Percentiles rank a stretch among this genome's conserved stretches.
phyloP scores from a whole-genome alignment of 1,284 basidiomycete species.

The Papiliotrema laurentii region DNA sequence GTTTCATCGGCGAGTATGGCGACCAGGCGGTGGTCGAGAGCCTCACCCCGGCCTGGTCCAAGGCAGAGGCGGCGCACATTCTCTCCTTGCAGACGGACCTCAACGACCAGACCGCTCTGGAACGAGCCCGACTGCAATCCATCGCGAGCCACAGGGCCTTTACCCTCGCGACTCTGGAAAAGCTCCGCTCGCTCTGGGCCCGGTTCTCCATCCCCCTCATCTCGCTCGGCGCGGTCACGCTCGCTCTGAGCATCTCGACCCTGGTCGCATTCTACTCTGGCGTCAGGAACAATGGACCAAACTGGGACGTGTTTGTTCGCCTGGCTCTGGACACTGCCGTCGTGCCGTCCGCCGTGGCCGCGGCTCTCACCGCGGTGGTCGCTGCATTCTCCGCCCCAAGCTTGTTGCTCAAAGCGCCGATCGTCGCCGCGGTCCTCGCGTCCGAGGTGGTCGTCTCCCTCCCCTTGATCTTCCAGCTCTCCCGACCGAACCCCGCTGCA shows the following conservation, averaged over 20 bases:
- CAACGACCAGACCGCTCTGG: not conserved
- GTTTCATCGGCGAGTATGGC: slow-evolving; percentile 71
- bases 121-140: slow-evolving; percentile 11
- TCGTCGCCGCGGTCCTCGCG: slow-evolving; percentile 22
- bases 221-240: slow-evolving; percentile 55
- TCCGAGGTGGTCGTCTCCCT: slow-evolving; percentile 37
- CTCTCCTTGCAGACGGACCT: not conserved
- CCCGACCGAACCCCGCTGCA: slow-evolving; percentile 8
- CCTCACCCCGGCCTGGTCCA: slow-evolving; percentile 49
- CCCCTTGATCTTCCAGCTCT: slow-evolving; percentile 24
- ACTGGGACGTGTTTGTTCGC: slow-evolving; percentile 42
- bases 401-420: slow-evolving; percentile 48
- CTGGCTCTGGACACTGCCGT: slow-evolving; percentile 38
- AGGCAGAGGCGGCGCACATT: slow-evolving; percentile 4
- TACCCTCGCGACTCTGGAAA: slow-evolving; percentile 61
- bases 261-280: slow-evolving; percentile 43
- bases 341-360: slow-evolving; percentile 20
- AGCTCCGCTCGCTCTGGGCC: slow-evolving; percentile 86
- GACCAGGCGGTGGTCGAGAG: slow-evolving; percentile 66
- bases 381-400: slow-evolving; percentile 46
- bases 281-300: slow-evolving; percentile 35
- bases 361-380: slow-evolving; percentile 32
- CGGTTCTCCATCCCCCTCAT: slow-evolving; percentile 83
- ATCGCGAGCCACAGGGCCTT: slow-evolving; percentile 48
- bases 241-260: slow-evolving; percentile 43